Evolutionary conservation across 495 filamentous ascomycete species (phyloP).

Genomic region (Trypethelium eluteriae): DNA sequence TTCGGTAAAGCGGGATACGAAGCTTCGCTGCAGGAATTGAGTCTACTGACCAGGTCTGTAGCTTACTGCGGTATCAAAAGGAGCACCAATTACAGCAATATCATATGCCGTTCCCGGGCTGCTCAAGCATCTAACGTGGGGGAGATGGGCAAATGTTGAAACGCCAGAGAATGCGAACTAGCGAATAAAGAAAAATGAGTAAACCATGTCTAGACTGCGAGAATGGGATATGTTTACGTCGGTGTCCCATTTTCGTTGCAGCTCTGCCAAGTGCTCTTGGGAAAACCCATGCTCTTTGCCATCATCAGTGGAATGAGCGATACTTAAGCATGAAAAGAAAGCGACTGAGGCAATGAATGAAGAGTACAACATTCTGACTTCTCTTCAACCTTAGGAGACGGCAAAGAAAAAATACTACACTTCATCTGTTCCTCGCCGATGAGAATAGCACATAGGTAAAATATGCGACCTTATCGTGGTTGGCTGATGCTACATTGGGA

Average conservation of each 20-base stretch:
- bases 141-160: constrained; percentile 70
- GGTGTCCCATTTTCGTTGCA: constrained; percentile 49
- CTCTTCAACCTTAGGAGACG: background rate
- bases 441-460: background rate
- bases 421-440: background rate
- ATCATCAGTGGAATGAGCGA: background rate
- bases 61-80: constrained; percentile 75
- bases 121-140: constrained; percentile 65
- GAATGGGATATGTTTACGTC: constrained; percentile 38
- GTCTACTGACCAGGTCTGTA: constrained; percentile 60
- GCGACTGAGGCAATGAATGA: background rate
- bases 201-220: constrained; percentile 4
- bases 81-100: constrained; percentile 73
- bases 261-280: constrained; percentile 32
- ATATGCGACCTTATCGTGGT: background rate
- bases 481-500: background rate
- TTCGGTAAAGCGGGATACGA: too few species aligned
- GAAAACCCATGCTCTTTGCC: constrained; percentile 1
- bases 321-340: background rate
- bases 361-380: background rate
- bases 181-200: constrained; percentile 9
- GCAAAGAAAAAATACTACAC: background rate
- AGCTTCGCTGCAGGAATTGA: background rate
- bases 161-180: constrained; percentile 75
- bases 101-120: constrained; percentile 60